Evolutionary conservation across 1,284 basidiomycete species (phyloP).

Genomic region (Cerrena zonata): DNA sequence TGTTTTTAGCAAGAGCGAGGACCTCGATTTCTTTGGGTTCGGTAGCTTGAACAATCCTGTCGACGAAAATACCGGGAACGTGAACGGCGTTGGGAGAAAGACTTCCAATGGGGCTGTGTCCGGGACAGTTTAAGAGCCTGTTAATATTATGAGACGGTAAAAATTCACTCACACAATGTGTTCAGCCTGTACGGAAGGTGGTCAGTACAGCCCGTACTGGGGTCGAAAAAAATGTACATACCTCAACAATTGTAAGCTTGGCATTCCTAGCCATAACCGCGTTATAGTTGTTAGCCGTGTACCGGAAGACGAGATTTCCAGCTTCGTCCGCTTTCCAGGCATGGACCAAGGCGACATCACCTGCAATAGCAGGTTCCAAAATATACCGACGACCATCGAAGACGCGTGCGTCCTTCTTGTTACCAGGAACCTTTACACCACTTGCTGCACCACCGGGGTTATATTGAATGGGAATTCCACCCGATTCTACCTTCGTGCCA

Average conservation of each 20-base stretch:
- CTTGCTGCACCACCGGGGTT: constrained; percentile 58
- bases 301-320: constrained; percentile 83
- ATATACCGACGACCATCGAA: constrained; percentile 82
- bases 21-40: constrained; percentile 77
- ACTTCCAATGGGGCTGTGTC: constrained; percentile 57
- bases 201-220: no score
- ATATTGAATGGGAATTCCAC: constrained; percentile 70
- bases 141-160: neutral
- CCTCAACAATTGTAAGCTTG: constrained; percentile 85
- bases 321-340: constrained; percentile 94
- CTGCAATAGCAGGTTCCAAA: constrained; percentile 81
- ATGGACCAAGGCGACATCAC: constrained; percentile 83
- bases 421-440: constrained; percentile 65
- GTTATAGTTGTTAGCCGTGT: constrained; percentile 84
- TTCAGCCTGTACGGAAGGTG: no score
- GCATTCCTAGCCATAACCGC: constrained; percentile 85
- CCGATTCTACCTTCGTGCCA: constrained; percentile 75
- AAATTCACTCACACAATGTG: constrained; percentile 61
- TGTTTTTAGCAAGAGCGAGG: constrained; percentile 49
- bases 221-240: no score
- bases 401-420: constrained; percentile 71
- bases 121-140: neutral
- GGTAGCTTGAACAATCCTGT: constrained; percentile 77
- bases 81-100: constrained; percentile 81
- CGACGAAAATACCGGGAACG: constrained; percentile 82